Evolutionary conservation across 176 grass and related monocot genomes (phyloP), one percentile per base, ranked within the genome.

Genomic region (Elymus sibiricus): DNA sequence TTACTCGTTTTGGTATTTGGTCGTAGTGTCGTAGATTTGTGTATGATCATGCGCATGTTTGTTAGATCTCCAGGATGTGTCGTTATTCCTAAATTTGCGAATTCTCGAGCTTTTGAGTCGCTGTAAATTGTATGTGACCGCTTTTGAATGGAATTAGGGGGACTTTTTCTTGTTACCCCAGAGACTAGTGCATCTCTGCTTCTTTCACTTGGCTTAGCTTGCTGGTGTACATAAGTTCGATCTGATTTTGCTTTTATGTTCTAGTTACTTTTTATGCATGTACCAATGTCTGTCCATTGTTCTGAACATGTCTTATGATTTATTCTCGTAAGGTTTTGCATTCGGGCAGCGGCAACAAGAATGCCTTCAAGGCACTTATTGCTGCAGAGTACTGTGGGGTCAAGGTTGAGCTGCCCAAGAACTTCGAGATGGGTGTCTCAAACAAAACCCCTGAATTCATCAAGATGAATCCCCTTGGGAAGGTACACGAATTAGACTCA

Each of bases 381-480:
- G 94, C 92, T 79, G 94, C 97, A 11, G 94, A 96, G 53, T 99
- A 96, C 78, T 82, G 69, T 85, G 94, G 94, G 1, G 88, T 96
- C 51, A 87, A 99, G 87, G 71, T 99, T 29, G 97, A 94, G 25
- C 78, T 96, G 19, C n/a, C 29, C 3, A 94, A 99, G 67, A 81
- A 96, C 35, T 99, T 99, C 40, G 78, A 92, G 88, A 99, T 99
- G 94, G 97, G 97, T 83, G 88, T 96, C 27, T 86, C 94, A 9
- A 99, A 99, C 86, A 99, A 96, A 86, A 94, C 94, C 64, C 97
- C 97, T 53, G 92, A 96, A 37, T 99, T 93, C 79, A 90, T 99
- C 49, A 99, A 99, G 82, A 99, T 96, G 97, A 99, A 99, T 13
- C 94, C 97, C 35, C 73, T 99, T 43, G 97, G 97, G 9, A 99